A percentile compares a stretch with the other conserved stretches of the same genome.
These are phyloP conservation scores for Thelonectria blattea DNA, from an alignment of 2,329 filamentous ascomycete species.

Conservation along the genomic window DNA sequence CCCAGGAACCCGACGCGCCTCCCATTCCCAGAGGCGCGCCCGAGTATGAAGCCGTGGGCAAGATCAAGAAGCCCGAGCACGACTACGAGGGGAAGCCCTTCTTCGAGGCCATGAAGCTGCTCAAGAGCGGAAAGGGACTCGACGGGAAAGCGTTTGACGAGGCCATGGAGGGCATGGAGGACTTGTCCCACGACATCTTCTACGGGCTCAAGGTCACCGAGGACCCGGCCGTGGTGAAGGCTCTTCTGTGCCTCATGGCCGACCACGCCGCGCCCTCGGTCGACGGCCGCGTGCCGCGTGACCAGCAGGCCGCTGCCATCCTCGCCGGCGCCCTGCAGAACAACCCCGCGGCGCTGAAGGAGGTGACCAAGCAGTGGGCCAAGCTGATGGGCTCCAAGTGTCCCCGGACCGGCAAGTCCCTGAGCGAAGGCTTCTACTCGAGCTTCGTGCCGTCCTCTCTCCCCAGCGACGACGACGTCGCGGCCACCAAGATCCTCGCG, in stretches of 20 bases:
- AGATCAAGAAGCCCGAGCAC: slow-evolving; percentile 58
- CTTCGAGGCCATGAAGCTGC: slow-evolving; percentile 52
- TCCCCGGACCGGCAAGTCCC: slow-evolving; percentile 32
- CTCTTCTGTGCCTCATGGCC: slow-evolving; percentile 63
- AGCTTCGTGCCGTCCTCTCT: slow-evolving; percentile 44
- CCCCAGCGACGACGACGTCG: neutral
- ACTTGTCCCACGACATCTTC: slow-evolving; percentile 72
- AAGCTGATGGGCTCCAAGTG: slow-evolving; percentile 49
- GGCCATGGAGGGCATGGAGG: slow-evolving; percentile 64
- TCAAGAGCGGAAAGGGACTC: slow-evolving; percentile 51
- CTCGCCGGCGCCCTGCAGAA: slow-evolving; percentile 67
- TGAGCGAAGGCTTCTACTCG: slow-evolving; percentile 50
- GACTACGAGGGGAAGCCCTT: slow-evolving; percentile 44
- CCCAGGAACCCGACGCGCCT: slow-evolving; percentile 44
- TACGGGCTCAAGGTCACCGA: slow-evolving; percentile 69
- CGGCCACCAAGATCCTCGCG: slow-evolving; percentile 31
- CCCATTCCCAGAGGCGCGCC: slow-evolving; percentile 58
- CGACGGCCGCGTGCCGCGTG: slow-evolving; percentile 44
- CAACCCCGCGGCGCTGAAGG: slow-evolving; percentile 65
- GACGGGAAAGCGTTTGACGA: slow-evolving; percentile 49
- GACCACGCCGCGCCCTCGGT: slow-evolving; percentile 35
- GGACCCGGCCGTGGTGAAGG: slow-evolving; percentile 57
- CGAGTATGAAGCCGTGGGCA: slow-evolving; percentile 61
- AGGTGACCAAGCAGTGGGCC: slow-evolving; percentile 57
- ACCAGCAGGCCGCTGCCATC: slow-evolving; percentile 62